Conservation (phyloP, 345 rosid species). For the Erodium maritimum region DNA sequence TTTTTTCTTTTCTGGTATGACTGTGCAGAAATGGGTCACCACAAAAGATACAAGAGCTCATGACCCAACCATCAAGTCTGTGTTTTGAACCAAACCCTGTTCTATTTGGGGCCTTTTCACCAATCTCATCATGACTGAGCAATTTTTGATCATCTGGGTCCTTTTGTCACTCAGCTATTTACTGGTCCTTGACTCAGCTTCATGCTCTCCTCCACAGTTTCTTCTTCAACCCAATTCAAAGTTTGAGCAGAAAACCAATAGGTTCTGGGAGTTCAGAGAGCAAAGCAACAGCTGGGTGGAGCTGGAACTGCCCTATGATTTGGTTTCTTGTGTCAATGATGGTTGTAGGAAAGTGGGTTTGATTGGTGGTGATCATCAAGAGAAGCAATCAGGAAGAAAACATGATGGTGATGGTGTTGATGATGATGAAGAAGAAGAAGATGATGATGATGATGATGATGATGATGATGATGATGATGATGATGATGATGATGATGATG, state of each 20-base stretch:
- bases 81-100: too few relatives aligned
- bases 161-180: slow-evolving; percentile 14
- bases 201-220: slow-evolving; percentile 21
- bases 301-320: slow-evolving; percentile 50
- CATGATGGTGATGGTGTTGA: too few relatives aligned
- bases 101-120: too few relatives aligned
- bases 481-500: too few relatives aligned
- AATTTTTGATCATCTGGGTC: slow-evolving; percentile 15
- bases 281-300: slow-evolving; percentile 46
- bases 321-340: slow-evolving; percentile 39
- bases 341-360: slow-evolving; percentile 45
- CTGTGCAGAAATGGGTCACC: too few relatives aligned
- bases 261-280: slow-evolving; percentile 53
- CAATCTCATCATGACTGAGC: too few relatives aligned
- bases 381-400: slow-evolving; percentile 7
- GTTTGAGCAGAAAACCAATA: slow-evolving; percentile 49
- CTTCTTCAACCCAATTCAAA: slow-evolving; percentile 17
- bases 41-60: too few relatives aligned
- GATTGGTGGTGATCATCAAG: slow-evolving; percentile 18
- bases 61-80: too few relatives aligned
- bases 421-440: slow-evolving; percentile 3
- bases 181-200: slow-evolving; percentile 13
- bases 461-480: too few relatives aligned
- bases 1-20: too few relatives aligned
- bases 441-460: too few relatives aligned